A percentile compares a stretch with the other conserved stretches of the same genome.
These are phyloP conservation scores for Suillus plorans DNA, from an alignment of 768 basidiomycete species.

Conservation along the genomic window DNA sequence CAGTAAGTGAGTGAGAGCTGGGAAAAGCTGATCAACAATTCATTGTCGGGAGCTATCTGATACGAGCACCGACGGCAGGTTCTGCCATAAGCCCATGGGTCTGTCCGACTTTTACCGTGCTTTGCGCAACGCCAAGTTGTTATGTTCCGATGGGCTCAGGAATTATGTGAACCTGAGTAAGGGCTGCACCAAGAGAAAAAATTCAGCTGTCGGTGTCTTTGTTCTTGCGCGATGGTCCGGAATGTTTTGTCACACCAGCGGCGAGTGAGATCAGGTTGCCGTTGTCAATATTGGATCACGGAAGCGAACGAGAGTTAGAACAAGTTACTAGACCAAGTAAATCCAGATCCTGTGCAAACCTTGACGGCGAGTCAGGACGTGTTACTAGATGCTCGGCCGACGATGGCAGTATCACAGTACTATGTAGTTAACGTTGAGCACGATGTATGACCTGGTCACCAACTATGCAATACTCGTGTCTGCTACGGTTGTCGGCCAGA, in stretches of 20 bases:
- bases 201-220: background rate
- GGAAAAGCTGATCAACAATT: background rate
- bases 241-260: background rate
- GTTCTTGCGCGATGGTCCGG: background rate
- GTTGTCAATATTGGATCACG: background rate
- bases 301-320: slow-evolving; percentile 1
- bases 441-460: background rate
- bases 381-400: background rate
- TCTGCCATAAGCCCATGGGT: background rate
- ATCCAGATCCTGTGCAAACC: slow-evolving; percentile 3
- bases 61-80: background rate
- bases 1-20: background rate
- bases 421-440: background rate
- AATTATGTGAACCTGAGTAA: background rate
- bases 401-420: background rate
- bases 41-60: background rate
- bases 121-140: background rate
- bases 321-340: background rate
- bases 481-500: background rate
- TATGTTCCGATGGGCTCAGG: background rate
- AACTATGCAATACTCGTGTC: background rate
- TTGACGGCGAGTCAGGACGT: background rate
- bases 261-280: background rate
- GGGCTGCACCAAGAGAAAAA: slow-evolving; percentile 1
- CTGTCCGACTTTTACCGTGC: background rate